Evolutionary conservation across 345 rosid genomes (phyloP).

Genomic region (Populus nigra): DNA sequence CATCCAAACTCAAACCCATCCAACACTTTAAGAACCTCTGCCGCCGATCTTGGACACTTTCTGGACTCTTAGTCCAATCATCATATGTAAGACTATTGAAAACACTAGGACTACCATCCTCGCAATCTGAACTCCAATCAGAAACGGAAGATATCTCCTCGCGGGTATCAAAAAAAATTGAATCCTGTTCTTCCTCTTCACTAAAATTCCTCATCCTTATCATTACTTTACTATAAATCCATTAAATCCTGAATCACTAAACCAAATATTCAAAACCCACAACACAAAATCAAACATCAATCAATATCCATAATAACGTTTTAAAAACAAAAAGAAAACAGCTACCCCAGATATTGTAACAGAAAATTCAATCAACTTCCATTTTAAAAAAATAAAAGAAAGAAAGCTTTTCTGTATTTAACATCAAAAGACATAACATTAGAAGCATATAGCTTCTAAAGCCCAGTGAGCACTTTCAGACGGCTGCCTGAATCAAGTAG

Average conservation of each 20-base stretch:
- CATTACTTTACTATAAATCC: constrained; percentile 3
- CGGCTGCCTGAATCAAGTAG: too few relatives aligned
- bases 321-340: not conserved
- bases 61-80: constrained; percentile 49
- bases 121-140: constrained; percentile 41
- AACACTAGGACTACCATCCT: constrained; percentile 16
- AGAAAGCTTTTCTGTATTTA: not conserved
- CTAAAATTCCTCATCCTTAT: constrained; percentile 33
- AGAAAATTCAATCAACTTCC: not conserved
- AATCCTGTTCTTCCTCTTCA: constrained; percentile 46
- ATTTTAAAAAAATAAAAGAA: not conserved
- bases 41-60: constrained; percentile 57
- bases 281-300: not conserved
- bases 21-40: constrained; percentile 26
- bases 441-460: too few relatives aligned
- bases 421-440: not conserved
- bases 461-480: too few relatives aligned
- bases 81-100: constrained; percentile 31
- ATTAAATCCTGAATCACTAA: constrained; percentile 31
- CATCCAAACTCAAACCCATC: constrained; percentile 36
- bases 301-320: not conserved
- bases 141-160: constrained; percentile 57
- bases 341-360: constrained; percentile 14
- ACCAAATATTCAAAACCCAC: not conserved
- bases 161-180: constrained; percentile 52